Conservation (phyloP, 768 basidiomycete species). For the Xerocomellus dryophilus region DNA sequence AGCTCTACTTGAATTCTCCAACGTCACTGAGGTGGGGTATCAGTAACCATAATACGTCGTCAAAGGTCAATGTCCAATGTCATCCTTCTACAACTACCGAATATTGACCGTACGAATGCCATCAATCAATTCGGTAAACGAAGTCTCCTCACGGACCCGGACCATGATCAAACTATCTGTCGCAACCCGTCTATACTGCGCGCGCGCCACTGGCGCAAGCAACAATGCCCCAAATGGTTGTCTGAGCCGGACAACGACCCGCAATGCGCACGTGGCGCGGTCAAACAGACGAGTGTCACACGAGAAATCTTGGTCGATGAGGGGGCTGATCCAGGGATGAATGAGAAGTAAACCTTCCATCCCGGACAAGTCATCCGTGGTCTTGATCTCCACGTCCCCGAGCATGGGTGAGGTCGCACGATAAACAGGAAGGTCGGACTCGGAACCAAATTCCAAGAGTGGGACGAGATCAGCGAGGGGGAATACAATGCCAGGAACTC, state of each 20-base stretch:
- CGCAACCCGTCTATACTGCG: neutral
- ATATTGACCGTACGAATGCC: neutral
- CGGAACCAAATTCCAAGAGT: too few species aligned
- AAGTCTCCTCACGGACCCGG: neutral
- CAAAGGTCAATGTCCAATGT: neutral
- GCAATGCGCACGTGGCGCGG: neutral
- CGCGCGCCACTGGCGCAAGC: neutral
- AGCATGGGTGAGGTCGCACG: neutral
- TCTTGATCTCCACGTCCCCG: constrained; percentile 3
- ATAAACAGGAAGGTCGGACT: neutral
- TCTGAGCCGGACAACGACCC: neutral
- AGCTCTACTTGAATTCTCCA: too few species aligned
- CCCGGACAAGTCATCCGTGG: neutral
- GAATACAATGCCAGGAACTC: constrained; percentile 6
- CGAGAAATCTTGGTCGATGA: constrained; percentile 2
- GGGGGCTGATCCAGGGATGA: constrained; percentile 12
- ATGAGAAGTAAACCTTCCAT: constrained; percentile 1
- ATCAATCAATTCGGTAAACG: neutral
- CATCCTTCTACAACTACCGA: neutral
- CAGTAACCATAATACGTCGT: neutral
- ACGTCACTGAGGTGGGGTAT: neutral
- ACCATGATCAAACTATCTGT: neutral
- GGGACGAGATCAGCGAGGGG: neutral
- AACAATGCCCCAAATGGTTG: constrained; percentile 5
- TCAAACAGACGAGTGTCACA: neutral